Evolutionary conservation across 2,329 filamentous ascomycete species (phyloP).

Genomic region (Camillea tinctor): DNA sequence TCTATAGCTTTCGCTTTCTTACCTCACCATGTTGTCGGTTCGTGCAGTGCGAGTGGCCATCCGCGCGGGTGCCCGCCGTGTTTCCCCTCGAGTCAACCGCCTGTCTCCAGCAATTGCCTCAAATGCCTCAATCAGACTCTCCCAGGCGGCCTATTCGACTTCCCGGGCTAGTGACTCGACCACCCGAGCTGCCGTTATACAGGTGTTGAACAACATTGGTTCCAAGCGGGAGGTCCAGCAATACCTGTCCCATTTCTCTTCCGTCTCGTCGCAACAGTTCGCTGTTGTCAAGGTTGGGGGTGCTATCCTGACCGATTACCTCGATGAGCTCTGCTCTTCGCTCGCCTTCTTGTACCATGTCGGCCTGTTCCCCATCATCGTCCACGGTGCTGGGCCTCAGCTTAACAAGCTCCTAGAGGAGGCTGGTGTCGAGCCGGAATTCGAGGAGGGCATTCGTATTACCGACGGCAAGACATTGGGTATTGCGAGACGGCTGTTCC

Average conservation of each 20-base stretch:
- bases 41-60: slow-evolving; percentile 30
- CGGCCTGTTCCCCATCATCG: slow-evolving; percentile 90
- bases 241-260: slow-evolving; percentile 96
- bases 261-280: slow-evolving; percentile 94
- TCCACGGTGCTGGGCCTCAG: slow-evolving; percentile 93
- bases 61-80: slow-evolving; percentile 31
- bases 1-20: background rate
- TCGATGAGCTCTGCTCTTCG: slow-evolving; percentile 86
- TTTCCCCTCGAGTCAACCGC: slow-evolving; percentile 22
- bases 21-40: slow-evolving; percentile 25
- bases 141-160: slow-evolving; percentile 36
- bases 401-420: slow-evolving; percentile 88
- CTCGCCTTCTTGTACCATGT: slow-evolving; percentile 93
- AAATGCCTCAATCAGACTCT: slow-evolving; percentile 15
- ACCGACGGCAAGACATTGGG: slow-evolving; percentile 94
- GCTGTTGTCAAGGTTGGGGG: slow-evolving; percentile 98
- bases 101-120: slow-evolving; percentile 17
- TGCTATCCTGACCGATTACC: slow-evolving; percentile 90
- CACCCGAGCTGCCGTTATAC: slow-evolving; percentile 79
- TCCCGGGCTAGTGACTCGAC: slow-evolving; percentile 47
- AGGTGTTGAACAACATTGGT: slow-evolving; percentile 91
- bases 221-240: slow-evolving; percentile 96
- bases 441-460: slow-evolving; percentile 92
- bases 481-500: slow-evolving; percentile 86
- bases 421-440: slow-evolving; percentile 90